Evolutionary conservation across 768 basidiomycete genomes (phyloP).

Genomic region (Boletus edulis): DNA sequence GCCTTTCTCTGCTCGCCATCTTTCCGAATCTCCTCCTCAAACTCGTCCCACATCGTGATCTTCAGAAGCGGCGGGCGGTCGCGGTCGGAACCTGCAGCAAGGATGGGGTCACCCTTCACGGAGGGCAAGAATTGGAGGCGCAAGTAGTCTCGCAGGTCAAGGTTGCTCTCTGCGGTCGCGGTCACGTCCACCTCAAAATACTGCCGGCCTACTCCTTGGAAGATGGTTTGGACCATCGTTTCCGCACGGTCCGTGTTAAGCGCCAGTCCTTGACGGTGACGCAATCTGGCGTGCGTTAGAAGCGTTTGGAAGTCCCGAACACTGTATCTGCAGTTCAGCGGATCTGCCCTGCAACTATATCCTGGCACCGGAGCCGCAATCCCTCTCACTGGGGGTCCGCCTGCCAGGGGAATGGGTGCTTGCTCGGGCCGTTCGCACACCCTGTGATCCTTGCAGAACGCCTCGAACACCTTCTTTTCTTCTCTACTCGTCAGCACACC

Average conservation of each 20-base stretch:
- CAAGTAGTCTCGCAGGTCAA: not conserved
- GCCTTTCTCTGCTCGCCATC: too few species aligned
- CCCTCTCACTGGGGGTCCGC: not conserved
- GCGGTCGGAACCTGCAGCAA: too few species aligned
- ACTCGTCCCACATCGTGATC: too few species aligned
- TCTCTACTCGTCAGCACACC: not conserved
- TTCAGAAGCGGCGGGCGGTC: too few species aligned
- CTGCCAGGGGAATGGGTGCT: not conserved
- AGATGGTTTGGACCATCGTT: not conserved
- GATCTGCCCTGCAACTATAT: constrained; percentile 2
- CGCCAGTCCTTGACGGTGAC: not conserved
- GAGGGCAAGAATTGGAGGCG: not conserved
- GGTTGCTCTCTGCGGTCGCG: not conserved
- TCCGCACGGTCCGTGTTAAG: not conserved
- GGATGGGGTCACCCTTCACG: not conserved
- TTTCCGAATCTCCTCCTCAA: too few species aligned
- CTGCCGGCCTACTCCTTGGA: not conserved
- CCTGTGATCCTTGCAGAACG: not conserved
- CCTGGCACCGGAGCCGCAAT: not conserved
- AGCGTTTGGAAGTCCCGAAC: not conserved
- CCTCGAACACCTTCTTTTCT: not conserved
- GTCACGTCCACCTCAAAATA: not conserved
- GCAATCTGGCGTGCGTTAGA: not conserved
- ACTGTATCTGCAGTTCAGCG: constrained; percentile 1
- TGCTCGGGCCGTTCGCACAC: not conserved